Evolutionary conservation across 495 filamentous ascomycete genomes (phyloP).

Genomic region (Xylona heveae): DNA sequence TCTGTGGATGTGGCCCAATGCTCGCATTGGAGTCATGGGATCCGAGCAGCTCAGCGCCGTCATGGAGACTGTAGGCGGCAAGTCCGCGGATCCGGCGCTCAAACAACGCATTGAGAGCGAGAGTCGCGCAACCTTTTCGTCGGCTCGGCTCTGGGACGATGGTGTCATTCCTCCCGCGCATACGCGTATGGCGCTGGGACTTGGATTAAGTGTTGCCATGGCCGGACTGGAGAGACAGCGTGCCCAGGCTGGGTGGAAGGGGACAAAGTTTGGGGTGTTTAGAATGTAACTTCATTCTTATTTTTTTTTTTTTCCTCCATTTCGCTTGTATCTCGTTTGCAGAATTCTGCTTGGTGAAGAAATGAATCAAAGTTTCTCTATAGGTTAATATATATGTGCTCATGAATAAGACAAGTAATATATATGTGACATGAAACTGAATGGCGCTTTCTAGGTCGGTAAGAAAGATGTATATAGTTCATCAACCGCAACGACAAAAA

Average conservation of each 20-base stretch:
- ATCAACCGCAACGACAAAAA: too few relatives aligned
- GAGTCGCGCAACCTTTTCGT: slow-evolving; percentile 72
- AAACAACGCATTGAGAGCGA: slow-evolving; percentile 75
- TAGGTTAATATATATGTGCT: too few relatives aligned
- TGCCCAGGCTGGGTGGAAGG: slow-evolving; percentile 25
- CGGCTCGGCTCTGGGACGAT: slow-evolving; percentile 87
- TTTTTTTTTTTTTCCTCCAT: too few relatives aligned
- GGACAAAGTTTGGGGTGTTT: slow-evolving; percentile 84
- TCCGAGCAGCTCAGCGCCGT: slow-evolving; percentile 78
- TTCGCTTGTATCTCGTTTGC: too few relatives aligned
- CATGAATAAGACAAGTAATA: too few relatives aligned
- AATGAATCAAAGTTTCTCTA: too few relatives aligned
- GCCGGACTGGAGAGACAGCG: slow-evolving; percentile 32
- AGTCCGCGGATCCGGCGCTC: slow-evolving; percentile 58
- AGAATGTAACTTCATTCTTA: too few relatives aligned
- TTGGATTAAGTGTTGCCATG: slow-evolving; percentile 62
- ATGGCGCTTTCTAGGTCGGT: too few relatives aligned
- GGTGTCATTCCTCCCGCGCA: slow-evolving; percentile 82
- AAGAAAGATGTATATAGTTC: too few relatives aligned
- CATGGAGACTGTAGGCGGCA: slow-evolving; percentile 89
- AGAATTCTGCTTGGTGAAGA: too few relatives aligned
- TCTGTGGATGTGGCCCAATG: slow-evolving; percentile 96
- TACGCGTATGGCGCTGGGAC: slow-evolving; percentile 61
- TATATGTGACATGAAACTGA: too few relatives aligned
- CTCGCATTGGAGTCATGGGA: slow-evolving; percentile 90